Conservation (phyloP, 2,329 filamentous ascomycete genomes). For the Epichloe elymi region DNA sequence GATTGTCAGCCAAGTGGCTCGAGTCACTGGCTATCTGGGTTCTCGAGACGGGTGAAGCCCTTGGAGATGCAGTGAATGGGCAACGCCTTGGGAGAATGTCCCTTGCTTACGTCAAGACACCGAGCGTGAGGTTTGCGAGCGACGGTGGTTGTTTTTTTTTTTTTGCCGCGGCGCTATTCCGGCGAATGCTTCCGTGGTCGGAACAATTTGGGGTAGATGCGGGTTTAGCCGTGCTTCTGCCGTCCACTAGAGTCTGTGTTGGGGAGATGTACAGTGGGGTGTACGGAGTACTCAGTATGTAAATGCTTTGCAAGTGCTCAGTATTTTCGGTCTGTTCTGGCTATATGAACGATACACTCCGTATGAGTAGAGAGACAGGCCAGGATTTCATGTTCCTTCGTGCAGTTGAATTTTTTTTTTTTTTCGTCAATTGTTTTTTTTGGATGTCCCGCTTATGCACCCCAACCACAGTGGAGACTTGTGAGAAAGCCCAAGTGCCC, state of each 20-base stretch:
- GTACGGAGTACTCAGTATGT: no score
- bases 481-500: neutral
- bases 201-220: slow-evolving; percentile 10
- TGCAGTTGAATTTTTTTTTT: no score
- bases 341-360: no score
- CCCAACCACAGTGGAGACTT: neutral
- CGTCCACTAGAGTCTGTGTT: slow-evolving; percentile 5
- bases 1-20: neutral
- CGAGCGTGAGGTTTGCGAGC: slow-evolving; percentile 10
- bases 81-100: slow-evolving; percentile 8
- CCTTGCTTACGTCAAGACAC: slow-evolving; percentile 14
- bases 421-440: no score
- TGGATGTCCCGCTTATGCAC: neutral
- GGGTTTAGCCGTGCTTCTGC: slow-evolving; percentile 15
- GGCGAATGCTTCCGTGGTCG: slow-evolving; percentile 16
- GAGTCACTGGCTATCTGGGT: neutral
- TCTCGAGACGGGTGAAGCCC: neutral
- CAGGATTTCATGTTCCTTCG: no score
- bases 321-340: no score
- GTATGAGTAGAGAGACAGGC: no score
- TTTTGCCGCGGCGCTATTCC: slow-evolving; percentile 13
- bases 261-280: no score
- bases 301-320: no score
- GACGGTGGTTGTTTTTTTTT: slow-evolving; percentile 7
- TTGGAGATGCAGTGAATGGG: neutral